Conservation (phyloP, 129 eudicot genomes). For the Tagetes erecta region DNA sequence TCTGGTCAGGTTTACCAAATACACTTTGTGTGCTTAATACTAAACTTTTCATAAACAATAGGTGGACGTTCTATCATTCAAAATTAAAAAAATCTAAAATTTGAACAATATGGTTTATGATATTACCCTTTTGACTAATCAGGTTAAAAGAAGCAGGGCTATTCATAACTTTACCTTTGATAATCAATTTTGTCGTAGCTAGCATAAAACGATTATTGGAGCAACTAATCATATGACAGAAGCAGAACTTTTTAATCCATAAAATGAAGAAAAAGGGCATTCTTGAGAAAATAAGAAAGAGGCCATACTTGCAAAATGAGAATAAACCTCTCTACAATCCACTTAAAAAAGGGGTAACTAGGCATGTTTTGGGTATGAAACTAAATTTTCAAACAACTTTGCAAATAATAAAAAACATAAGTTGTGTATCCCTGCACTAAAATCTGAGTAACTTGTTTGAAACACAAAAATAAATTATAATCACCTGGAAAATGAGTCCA, state of each 20-base stretch:
- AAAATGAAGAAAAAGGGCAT: not conserved
- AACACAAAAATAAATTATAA: not conserved
- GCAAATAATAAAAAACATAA: not conserved
- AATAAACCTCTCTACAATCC: not conserved
- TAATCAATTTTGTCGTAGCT: not conserved
- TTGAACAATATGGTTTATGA: no score
- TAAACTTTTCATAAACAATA: not conserved
- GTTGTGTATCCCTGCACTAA: not conserved
- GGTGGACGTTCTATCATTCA: no score
- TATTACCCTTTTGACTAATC: not conserved
- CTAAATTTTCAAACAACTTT: not conserved
- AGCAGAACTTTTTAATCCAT: not conserved
- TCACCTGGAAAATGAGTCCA: constrained; percentile 77
- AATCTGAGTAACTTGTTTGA: constrained; percentile 1
- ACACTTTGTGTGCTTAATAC: not conserved
- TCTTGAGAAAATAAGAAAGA: not conserved
- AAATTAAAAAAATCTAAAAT: no score
- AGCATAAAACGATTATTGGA: not conserved
- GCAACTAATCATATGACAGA: not conserved
- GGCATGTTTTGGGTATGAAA: not conserved
- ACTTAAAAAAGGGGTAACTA: not conserved
- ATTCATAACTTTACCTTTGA: not conserved
- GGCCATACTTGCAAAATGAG: not conserved
- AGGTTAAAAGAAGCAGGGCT: not conserved
- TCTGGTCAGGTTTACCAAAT: not conserved